Evolutionary conservation across 768 basidiomycete species (phyloP).

Genomic region (Omphalotus guepiniiformis): DNA sequence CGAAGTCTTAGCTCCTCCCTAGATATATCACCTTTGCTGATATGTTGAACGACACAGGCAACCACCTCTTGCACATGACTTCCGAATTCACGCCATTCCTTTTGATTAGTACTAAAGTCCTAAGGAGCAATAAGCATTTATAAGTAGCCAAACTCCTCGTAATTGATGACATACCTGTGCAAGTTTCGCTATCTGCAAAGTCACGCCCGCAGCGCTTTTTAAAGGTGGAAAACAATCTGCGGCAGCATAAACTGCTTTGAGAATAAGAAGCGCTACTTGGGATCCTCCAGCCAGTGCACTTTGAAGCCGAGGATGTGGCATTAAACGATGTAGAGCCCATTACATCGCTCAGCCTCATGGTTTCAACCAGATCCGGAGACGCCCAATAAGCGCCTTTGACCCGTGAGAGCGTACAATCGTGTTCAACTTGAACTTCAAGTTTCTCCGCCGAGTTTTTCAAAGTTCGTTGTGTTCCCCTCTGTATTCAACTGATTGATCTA

Average conservation of each 20-base stretch:
- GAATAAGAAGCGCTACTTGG: neutral
- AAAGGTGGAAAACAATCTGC: conserved; percentile 2
- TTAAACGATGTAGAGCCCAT: too few relatives aligned
- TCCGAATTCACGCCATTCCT: neutral
- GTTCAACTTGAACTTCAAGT: too few relatives aligned
- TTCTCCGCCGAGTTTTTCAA: too few relatives aligned
- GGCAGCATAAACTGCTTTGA: neutral
- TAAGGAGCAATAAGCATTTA: neutral
- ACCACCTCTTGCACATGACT: neutral
- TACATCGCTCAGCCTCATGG: too few relatives aligned
- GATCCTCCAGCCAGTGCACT: too few relatives aligned
- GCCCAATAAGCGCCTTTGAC: too few relatives aligned
- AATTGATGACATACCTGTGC: neutral
- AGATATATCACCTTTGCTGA: neutral
- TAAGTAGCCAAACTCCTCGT: neutral
- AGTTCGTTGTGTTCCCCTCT: too few relatives aligned
- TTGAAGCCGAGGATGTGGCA: too few relatives aligned
- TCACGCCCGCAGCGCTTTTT: neutral
- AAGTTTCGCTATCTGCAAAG: neutral
- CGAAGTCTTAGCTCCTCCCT: neutral
- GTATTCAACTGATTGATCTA: too few relatives aligned
- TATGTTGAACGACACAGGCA: neutral
- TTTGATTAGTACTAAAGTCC: conserved; percentile 1
- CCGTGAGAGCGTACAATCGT: too few relatives aligned
- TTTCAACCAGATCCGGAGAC: too few relatives aligned